These are phyloP conservation scores for Trametes cubensis DNA, from an alignment of 768 basidiomycete genomes.

Conservation along the genomic window DNA sequence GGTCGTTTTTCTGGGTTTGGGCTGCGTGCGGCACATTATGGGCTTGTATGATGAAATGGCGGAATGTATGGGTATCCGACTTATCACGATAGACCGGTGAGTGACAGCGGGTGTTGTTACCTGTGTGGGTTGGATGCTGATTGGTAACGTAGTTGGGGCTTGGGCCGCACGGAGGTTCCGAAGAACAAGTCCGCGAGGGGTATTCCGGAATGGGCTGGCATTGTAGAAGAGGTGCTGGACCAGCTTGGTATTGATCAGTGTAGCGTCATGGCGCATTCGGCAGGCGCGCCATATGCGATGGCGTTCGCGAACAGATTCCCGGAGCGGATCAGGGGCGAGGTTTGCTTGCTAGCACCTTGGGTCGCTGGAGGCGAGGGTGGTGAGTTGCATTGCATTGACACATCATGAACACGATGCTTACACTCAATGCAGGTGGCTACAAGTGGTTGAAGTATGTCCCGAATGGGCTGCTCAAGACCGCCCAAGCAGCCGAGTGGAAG, in stretches of 20 bases:
- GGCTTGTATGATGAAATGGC: slow-evolving; percentile 98
- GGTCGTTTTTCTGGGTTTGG: slow-evolving; percentile 89
- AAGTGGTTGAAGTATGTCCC: slow-evolving; percentile 98
- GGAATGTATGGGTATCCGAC: slow-evolving; percentile 75
- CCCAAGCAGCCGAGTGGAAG: slow-evolving; percentile 97
- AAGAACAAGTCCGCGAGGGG: slow-evolving; percentile 71
- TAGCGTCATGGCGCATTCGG: slow-evolving; percentile 93
- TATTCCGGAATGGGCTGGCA: slow-evolving; percentile 86
- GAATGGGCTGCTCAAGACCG: slow-evolving; percentile 88
- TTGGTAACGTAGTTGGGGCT: slow-evolving; percentile 71
- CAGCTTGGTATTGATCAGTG: slow-evolving; percentile 74
- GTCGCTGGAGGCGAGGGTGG: slow-evolving; percentile 89
- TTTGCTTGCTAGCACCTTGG: slow-evolving; percentile 95
- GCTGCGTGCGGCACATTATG: slow-evolving; percentile 93
- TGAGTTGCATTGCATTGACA: slow-evolving; percentile 42
- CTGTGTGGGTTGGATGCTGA: neutral
- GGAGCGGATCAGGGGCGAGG: slow-evolving; percentile 76
- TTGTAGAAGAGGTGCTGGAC: slow-evolving; percentile 90
- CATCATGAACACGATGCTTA: slow-evolving; percentile 11
- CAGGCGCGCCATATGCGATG: slow-evolving; percentile 92
- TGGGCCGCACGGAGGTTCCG: slow-evolving; percentile 79
- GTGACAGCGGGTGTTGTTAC: slow-evolving; percentile 25
- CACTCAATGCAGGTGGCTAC: slow-evolving; percentile 63
- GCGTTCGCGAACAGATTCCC: slow-evolving; percentile 80
- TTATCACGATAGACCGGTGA: slow-evolving; percentile 93